These are phyloP conservation scores for Salix dunnii DNA, from an alignment of 345 rosid genomes.

Conservation along the genomic window DNA sequence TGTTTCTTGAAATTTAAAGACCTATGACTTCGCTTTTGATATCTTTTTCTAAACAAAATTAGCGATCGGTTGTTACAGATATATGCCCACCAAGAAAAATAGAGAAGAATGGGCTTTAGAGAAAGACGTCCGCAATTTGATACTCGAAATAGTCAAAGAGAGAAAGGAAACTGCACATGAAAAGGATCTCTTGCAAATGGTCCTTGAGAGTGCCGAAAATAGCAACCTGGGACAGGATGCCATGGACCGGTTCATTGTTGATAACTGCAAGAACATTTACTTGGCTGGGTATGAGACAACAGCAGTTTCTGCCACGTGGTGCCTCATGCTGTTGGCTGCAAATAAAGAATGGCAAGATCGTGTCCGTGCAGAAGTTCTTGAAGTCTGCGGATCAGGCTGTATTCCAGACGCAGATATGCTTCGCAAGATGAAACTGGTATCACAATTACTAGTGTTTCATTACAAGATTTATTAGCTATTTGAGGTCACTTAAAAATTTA, in stretches of 20 bases:
- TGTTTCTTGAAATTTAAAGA: too few relatives aligned
- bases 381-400: constrained; percentile 19
- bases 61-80: constrained; percentile 4
- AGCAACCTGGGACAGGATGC: constrained; percentile 19
- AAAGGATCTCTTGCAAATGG: constrained; percentile 34
- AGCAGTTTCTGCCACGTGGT: constrained; percentile 43
- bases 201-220: constrained; percentile 35
- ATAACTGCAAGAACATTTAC: constrained; percentile 51
- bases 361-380: constrained; percentile 35
- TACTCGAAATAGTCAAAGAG: constrained; percentile 32
- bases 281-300: constrained; percentile 47
- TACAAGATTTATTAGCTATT: too few relatives aligned
- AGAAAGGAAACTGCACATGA: constrained; percentile 16
- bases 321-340: constrained; percentile 43
- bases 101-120: constrained; percentile 37
- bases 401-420: constrained; percentile 28
- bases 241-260: constrained; percentile 32
- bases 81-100: constrained; percentile 34
- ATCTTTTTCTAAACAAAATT: too few relatives aligned
- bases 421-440: constrained; percentile 39
- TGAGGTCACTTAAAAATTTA: too few relatives aligned
- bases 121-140: constrained; percentile 30
- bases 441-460: too few relatives aligned
- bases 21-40: too few relatives aligned
- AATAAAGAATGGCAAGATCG: constrained; percentile 49